Percentiles rank a stretch among this genome's conserved stretches.
These are phyloP conservation scores for Alectoria sarmentosa DNA, from an alignment of 495 filamentous ascomycete genomes.

Conservation along the genomic window DNA sequence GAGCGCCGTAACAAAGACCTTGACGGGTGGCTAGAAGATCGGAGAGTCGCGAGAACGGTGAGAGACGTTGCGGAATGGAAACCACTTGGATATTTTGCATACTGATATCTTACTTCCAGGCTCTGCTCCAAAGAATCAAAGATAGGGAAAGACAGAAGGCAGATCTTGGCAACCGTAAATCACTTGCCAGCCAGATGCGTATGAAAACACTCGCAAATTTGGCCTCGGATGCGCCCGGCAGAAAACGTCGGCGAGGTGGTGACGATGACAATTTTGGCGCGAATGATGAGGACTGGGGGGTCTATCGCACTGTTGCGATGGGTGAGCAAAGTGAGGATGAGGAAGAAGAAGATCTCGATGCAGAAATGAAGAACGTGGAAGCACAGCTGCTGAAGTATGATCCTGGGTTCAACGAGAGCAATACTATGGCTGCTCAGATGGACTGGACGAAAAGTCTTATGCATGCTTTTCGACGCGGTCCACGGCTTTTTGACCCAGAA, in stretches of 20 bases:
- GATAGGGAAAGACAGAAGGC: slow-evolving; percentile 87
- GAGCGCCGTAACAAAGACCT: slow-evolving; percentile 78
- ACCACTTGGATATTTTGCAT: neutral
- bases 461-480: slow-evolving; percentile 83
- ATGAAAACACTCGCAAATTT: slow-evolving; percentile 99
- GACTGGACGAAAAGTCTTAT: slow-evolving; percentile 91
- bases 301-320: slow-evolving; percentile 85
- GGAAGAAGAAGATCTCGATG: slow-evolving; percentile 78
- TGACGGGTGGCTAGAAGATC: slow-evolving; percentile 78
- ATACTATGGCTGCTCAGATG: slow-evolving; percentile 82
- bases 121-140: slow-evolving; percentile 75
- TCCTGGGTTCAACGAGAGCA: slow-evolving; percentile 77
- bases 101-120: slow-evolving; percentile 27
- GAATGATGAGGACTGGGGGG: slow-evolving; percentile 95
- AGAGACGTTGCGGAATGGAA: slow-evolving; percentile 5
- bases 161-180: slow-evolving; percentile 92
- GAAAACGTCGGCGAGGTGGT: slow-evolving; percentile 69
- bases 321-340: slow-evolving; percentile 69
- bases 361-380: slow-evolving; percentile 65
- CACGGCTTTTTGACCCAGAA: slow-evolving; percentile 75
- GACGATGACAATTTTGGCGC: slow-evolving; percentile 93
- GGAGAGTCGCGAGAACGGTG: slow-evolving; percentile 63
- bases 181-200: slow-evolving; percentile 85
- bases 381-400: slow-evolving; percentile 80
- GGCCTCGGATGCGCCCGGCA: slow-evolving; percentile 80